These are phyloP conservation scores for Phytopythium sindhum DNA, from an alignment of 352 stramenopile genomes.

Conservation along the genomic window DNA sequence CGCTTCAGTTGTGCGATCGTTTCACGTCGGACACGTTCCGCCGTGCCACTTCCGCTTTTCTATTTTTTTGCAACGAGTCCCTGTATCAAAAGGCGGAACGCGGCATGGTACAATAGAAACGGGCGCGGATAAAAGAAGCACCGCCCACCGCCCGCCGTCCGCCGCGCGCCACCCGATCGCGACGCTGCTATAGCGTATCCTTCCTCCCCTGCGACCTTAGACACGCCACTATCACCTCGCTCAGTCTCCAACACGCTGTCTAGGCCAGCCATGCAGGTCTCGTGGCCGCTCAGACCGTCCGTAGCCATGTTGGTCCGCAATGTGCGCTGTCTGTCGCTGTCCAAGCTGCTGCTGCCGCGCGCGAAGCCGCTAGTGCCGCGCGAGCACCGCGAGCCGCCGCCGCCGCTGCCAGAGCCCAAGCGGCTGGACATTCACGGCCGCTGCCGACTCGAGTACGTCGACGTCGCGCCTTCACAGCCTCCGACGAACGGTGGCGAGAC, in stretches of 20 bases:
- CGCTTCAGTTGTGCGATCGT: not conserved
- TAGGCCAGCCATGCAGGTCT: not conserved
- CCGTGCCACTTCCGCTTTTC: not conserved
- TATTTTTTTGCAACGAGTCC: not conserved
- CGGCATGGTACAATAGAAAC: not conserved
- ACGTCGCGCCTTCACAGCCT: conserved; percentile 10
- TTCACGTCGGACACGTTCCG: not conserved
- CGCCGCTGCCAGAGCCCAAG: conserved; percentile 24
- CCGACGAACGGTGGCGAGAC: conserved; percentile 10
- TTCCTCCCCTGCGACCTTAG: not conserved
- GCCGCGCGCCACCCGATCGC: not conserved
- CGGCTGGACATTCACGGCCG: conserved; percentile 24
- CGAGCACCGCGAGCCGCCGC: conserved; percentile 12
- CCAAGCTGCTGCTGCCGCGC: conserved; percentile 5
- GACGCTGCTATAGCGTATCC: conserved; percentile 3
- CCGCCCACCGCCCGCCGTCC: not conserved
- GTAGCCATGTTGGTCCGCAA: not conserved
- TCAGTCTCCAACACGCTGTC: not conserved
- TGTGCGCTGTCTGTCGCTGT: conserved; percentile 1
- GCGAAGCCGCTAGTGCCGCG: conserved; percentile 6
- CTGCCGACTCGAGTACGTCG: conserved; percentile 34
- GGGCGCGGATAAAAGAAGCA: not conserved
- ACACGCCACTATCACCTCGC: not conserved
- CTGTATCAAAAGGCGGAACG: not conserved
- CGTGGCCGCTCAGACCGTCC: not conserved